Evolutionary conservation across 345 rosid species (phyloP), one percentile per base, ranked within the genome.

Genomic region (Camelina hispida): DNA sequence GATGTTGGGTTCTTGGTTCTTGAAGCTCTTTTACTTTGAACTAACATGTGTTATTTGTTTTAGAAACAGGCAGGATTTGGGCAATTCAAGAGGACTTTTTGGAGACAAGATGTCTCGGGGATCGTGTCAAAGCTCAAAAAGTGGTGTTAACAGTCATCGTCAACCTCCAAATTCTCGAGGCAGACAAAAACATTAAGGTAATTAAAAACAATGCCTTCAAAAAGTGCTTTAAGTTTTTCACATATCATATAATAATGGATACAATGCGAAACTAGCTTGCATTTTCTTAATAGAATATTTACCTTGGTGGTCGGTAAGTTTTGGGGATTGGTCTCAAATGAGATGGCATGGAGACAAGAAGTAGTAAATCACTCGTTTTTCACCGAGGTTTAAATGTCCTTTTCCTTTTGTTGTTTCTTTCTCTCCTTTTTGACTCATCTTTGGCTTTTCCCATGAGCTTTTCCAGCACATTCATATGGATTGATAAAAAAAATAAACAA

Each of bases 21-120:
- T 66, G 79, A 75, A 68, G 48, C 74, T 61, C 69, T 69, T 44
- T 40, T 43, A 64, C 63, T 40, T 42, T 62, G 63, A 37, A 61
- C 53, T 58, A 75, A 51, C 68, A 60, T 61, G 74, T 74, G 52
- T 66, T 68, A 58, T 66, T 68, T 60, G 14, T 25, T 34, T 44
- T 62, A 69, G 9, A 62, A 76, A 46, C 75, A 54, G 1, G 66
- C 71, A 63, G 13, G 75, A 70, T 47, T 70, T 63, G 66, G 11
- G 80, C 66, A 70, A 70, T 37, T 62, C 75, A 55, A 76, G 43
- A 69, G 7, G 44, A 62, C 52, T 46, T 76, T 76, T 69, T 35
- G 80, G 55, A 69, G 80, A 77, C 80, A 77, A 56, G 28, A 77
- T 77, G 34, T 63, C 71, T 77, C 54, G 80, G 32, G 6, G 76